Conservation (phyloP, 2,329 filamentous ascomycete species). For the Monosporascus ibericus region DNA sequence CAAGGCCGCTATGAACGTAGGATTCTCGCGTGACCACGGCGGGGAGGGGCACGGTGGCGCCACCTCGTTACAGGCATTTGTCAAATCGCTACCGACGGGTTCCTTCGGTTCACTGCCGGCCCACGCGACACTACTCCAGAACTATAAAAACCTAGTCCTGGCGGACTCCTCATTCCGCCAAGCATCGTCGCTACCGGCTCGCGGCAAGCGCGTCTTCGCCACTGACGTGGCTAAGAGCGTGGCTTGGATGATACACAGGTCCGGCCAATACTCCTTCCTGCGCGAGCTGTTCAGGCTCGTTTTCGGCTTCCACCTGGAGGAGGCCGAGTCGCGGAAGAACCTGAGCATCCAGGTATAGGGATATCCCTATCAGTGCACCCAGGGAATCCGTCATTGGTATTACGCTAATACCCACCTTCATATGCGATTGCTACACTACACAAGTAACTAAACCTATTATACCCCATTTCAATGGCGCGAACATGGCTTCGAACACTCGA, state of each 20-base stretch:
- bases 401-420: too few relatives aligned
- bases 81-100: conserved; percentile 67
- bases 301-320: conserved; percentile 77
- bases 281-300: conserved; percentile 77
- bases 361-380: background rate
- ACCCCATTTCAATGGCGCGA: too few relatives aligned
- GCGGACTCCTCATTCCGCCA: conserved; percentile 62
- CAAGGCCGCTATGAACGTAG: conserved; percentile 79
- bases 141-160: conserved; percentile 74
- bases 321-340: conserved; percentile 62
- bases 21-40: conserved; percentile 60
- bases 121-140: conserved; percentile 66
- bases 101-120: conserved; percentile 70
- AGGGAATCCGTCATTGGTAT: background rate
- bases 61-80: conserved; percentile 63
- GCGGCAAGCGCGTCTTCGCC: conserved; percentile 56
- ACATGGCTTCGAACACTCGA: too few relatives aligned
- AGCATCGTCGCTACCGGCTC: conserved; percentile 46
- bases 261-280: conserved; percentile 70
- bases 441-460: too few relatives aligned
- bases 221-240: conserved; percentile 78
- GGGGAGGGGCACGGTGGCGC: conserved; percentile 39
- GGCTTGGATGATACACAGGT: conserved; percentile 63
- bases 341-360: conserved; percentile 53
- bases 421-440: too few relatives aligned